phyloP scores from a whole-genome alignment of 495 filamentous ascomycete genomes.

The Hyaloscypha variabilis region DNA sequence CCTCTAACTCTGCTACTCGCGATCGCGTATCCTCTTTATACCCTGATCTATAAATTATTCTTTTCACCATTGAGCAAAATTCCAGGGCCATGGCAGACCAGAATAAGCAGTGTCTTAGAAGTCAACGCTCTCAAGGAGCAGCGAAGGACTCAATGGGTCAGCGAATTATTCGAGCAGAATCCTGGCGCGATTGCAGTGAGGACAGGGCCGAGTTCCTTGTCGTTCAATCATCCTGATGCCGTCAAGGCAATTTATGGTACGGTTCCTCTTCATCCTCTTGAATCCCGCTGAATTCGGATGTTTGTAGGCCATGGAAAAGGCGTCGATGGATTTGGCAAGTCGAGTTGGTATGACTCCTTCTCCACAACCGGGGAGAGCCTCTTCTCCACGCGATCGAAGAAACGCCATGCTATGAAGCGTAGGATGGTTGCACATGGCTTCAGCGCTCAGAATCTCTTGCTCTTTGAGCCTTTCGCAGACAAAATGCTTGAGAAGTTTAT shows the following conservation, averaged over 20 bases:
- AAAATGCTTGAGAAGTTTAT: conserved; percentile 18
- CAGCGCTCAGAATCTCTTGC: conserved; percentile 11
- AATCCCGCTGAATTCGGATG: neutral
- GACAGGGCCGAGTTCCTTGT: conserved; percentile 11
- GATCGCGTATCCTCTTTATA: neutral
- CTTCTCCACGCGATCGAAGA: conserved; percentile 18
- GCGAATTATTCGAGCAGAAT: conserved; percentile 6
- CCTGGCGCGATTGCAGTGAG: conserved; percentile 15
- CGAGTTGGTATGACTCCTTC: conserved; percentile 21
- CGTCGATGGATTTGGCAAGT: conserved; percentile 18
- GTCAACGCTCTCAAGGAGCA: conserved; percentile 17
- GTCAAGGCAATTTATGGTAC: conserved; percentile 20
- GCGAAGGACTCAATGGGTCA: conserved; percentile 14
- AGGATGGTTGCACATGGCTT: conserved; percentile 22
- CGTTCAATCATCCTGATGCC: conserved; percentile 22
- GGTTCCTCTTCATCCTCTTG: neutral
- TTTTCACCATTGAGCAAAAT: conserved; percentile 17
- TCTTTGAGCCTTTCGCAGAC: conserved; percentile 19
- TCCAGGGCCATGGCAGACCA: conserved; percentile 13
- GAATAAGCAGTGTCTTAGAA: conserved; percentile 11
- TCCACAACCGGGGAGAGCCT: conserved; percentile 20
- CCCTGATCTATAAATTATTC: conserved; percentile 9
- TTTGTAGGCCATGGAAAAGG: conserved; percentile 20
- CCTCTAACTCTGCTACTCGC: neutral
- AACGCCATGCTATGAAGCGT: conserved; percentile 16